Evolutionary conservation across 2,329 filamentous ascomycete genomes (phyloP).

Genomic region (Xylaria sp.): DNA sequence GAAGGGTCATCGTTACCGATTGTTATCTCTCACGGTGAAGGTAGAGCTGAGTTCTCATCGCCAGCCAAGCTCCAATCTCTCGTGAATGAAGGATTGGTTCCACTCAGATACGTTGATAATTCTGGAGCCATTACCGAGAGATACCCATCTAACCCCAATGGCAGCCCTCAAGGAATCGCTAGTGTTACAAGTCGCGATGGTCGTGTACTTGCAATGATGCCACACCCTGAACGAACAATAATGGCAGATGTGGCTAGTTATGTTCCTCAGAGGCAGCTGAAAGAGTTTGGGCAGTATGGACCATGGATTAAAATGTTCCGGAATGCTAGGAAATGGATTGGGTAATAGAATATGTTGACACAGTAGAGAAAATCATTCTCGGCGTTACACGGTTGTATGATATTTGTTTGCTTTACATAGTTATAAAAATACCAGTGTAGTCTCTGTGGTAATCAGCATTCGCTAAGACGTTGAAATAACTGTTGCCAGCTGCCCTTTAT

Average conservation of each 20-base stretch:
- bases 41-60: conserved; percentile 77
- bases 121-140: conserved; percentile 76
- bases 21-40: conserved; percentile 90
- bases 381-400: conserved; percentile 27
- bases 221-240: conserved; percentile 91
- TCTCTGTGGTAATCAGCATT: conserved; percentile 2
- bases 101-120: conserved; percentile 89
- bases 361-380: conserved; percentile 22
- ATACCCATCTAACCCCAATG: conserved; percentile 93
- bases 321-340: conserved; percentile 89
- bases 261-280: conserved; percentile 66
- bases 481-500: not conserved
- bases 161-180: conserved; percentile 82
- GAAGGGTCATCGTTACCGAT: conserved; percentile 83
- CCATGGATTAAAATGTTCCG: conserved; percentile 89
- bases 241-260: conserved; percentile 83
- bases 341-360: conserved; percentile 53
- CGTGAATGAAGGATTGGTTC: conserved; percentile 74
- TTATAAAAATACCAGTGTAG: not conserved
- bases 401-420: conserved; percentile 6
- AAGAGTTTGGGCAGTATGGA: conserved; percentile 81
- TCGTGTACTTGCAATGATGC: conserved; percentile 89
- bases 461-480: conserved; percentile 3
- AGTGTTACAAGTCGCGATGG: conserved; percentile 74
- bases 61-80: conserved; percentile 65